A percentile compares a stretch with the other conserved stretches of the same genome.
Conservation (phyloP, 2,329 filamentous ascomycete species). For the Sarocladiaceae sp. region DNA sequence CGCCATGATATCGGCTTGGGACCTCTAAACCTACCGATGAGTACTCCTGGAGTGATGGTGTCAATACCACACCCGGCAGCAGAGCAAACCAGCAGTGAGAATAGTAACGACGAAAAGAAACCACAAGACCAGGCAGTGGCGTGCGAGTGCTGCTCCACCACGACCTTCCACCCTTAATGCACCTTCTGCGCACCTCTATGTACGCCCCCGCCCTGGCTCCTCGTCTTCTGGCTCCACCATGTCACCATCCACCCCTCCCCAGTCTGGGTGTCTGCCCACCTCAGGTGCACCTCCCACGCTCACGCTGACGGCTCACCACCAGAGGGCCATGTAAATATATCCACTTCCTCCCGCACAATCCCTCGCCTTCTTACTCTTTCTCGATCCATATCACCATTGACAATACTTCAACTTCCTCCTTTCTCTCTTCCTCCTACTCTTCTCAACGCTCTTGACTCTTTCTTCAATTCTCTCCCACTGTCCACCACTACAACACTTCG, state of each 20-base stretch:
- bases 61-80: no score
- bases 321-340: slow-evolving; percentile 8
- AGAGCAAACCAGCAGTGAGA: no score
- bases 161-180: no score
- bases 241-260: slow-evolving; percentile 6
- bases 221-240: slow-evolving; percentile 1
- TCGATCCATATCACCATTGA: slow-evolving; percentile 3
- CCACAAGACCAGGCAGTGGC: no score
- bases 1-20: no score
- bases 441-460: not conserved
- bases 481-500: not conserved
- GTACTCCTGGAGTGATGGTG: no score
- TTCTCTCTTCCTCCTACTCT: not conserved
- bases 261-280: slow-evolving; percentile 8
- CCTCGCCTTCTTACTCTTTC: slow-evolving; percentile 5
- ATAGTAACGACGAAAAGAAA: no score
- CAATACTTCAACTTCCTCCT: not conserved
- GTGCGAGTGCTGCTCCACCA: no score
- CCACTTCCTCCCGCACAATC: slow-evolving; percentile 9
- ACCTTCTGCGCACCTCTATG: no score
- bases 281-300: slow-evolving; percentile 3
- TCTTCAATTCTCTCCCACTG: not conserved
- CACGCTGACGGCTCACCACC: not conserved
- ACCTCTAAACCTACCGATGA: no score
- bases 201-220: slow-evolving; percentile 3